These are phyloP conservation scores for Moniliophthora roreri DNA, from an alignment of 1,284 basidiomycete genomes.

Conservation along the genomic window DNA sequence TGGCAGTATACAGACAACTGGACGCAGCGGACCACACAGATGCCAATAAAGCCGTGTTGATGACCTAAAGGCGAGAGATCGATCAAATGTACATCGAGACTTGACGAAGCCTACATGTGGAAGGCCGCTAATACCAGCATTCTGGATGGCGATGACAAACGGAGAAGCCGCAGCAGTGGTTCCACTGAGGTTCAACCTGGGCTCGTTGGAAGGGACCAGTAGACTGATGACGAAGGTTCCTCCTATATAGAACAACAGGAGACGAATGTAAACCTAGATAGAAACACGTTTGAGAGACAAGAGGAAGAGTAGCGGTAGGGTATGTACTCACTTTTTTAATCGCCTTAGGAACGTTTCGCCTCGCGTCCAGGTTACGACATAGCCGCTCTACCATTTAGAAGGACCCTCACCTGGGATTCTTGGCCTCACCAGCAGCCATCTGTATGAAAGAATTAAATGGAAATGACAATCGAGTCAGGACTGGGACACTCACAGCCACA, in stretches of 20 bases:
- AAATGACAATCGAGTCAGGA: neutral
- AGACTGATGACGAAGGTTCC: slow-evolving; percentile 70
- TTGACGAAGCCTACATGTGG: slow-evolving; percentile 47
- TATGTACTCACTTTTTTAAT: slow-evolving; percentile 48
- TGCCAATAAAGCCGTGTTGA: slow-evolving; percentile 84
- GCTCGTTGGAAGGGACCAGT: slow-evolving; percentile 70
- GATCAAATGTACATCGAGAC: neutral
- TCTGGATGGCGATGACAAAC: slow-evolving; percentile 79
- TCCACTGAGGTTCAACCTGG: slow-evolving; percentile 48
- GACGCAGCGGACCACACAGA: slow-evolving; percentile 88
- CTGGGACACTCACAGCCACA: slow-evolving; percentile 64
- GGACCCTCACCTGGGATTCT: slow-evolving; percentile 48
- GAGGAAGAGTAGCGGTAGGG: neutral
- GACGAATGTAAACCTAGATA: slow-evolving; percentile 66
- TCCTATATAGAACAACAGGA: slow-evolving; percentile 68
- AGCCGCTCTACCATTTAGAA: too few relatives aligned
- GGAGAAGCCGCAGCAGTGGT: slow-evolving; percentile 69
- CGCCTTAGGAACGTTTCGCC: slow-evolving; percentile 62
- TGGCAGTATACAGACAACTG: slow-evolving; percentile 80
- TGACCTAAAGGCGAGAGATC: slow-evolving; percentile 46
- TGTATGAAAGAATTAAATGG: slow-evolving; percentile 18
- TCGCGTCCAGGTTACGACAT: neutral
- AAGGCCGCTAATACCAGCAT: slow-evolving; percentile 72
- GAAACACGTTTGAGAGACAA: neutral
- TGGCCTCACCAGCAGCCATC: slow-evolving; percentile 81